Base-by-base conservation (phyloP, 2,329 filamentous ascomycete species). In the Fusarium illudens region DNA sequence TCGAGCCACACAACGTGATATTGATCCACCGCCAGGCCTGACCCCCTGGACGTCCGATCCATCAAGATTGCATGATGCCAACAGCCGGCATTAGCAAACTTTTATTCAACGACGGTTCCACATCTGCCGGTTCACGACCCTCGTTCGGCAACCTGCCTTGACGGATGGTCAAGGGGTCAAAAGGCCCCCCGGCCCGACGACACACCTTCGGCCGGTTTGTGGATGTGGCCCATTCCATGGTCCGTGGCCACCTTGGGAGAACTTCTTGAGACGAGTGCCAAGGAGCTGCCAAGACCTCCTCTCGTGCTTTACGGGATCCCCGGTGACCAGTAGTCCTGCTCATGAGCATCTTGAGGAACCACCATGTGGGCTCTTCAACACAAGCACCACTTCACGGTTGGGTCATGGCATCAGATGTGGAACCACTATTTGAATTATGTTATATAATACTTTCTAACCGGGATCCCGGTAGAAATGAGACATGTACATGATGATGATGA, bases 91-190 rank as follows among this genome's bases (percentile, higher is more conserved):
- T 72, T 72, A 71, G 67, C 61, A 74, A 74, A 73, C 70, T 72
- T 67, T 74, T 70, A 73, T 71, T 72, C 68, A 69, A 74, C 72
- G 72, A 66, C 72, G 67, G 62, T 73, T 46, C 72, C 70, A 73
- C 72, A 59, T 49, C 42, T 60, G 53, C 59, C 59, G 25, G 53
- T 32, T 27, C 44, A 60, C 37, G 36, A 46, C 20, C 29, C 27
- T 33, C 22, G 54, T 42, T 36, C 49, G 55, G 56, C 56, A 32
- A n/a, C n/a, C n/a, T 57, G 56, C 51, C 50, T 62, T 39, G 57
- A 42, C 36, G 39, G 15, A 42, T 36, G 29, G 20, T 17, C 30
- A 32, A 50, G 20, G 48, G 48, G 15, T 29, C 29, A n/a, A 12
- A 22, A 10, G 5, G n/a, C n/a, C n/a, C n/a, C 30, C 48, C 48